Evolutionary conservation across 2,329 filamentous ascomycete genomes (phyloP), one percentile per base, ranked within the genome.

Genomic region (Didymella sp.): DNA sequence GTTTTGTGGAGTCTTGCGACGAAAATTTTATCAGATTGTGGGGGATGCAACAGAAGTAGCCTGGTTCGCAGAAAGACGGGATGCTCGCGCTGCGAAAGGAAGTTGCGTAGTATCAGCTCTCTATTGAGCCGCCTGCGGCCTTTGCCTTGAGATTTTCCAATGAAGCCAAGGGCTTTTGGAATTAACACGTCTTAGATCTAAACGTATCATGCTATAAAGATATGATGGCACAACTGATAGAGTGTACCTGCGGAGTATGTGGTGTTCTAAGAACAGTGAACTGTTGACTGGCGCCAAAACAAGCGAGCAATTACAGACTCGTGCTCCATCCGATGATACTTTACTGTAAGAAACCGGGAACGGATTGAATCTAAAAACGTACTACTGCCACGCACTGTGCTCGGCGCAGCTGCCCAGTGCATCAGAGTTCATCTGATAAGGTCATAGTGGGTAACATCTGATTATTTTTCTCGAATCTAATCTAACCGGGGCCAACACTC

Each of bases 11-110:
- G 35, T 48, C 25, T 9, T 17, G 21, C 40, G 43, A 40, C 56
- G 41, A 62, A 62, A 40, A 45, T 67, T 69, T 67, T 66, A 64
- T 65, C 61, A 63, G 67, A 68, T 70, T 54, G 60, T 63, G 50
- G 35, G 43, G 54, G 35, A 51, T 13, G 24, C 12, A 33, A 28
- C 42, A 40, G 35, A 40, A 40, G 19, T 27, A 47, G 51, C 51
- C 51, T 40, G 37, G 40, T n/a, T n/a, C n/a, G n/a, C n/a, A 51
- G 61, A 51, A 22, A 62, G 52, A 53, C 49, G 59, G 41, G 56
- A 60, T n/a, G 33, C 19, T 19, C 13, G 37, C 3, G 24, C 11
- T 3, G 30, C 22, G 22, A 40, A 28, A 33, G 6, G 15, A 15
- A 46, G n/a, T 30, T 13, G 24, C 25, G n/a, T 31, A 37, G 33